phyloP scores from a whole-genome alignment of 768 basidiomycete species.

The Boletus bicolor region DNA sequence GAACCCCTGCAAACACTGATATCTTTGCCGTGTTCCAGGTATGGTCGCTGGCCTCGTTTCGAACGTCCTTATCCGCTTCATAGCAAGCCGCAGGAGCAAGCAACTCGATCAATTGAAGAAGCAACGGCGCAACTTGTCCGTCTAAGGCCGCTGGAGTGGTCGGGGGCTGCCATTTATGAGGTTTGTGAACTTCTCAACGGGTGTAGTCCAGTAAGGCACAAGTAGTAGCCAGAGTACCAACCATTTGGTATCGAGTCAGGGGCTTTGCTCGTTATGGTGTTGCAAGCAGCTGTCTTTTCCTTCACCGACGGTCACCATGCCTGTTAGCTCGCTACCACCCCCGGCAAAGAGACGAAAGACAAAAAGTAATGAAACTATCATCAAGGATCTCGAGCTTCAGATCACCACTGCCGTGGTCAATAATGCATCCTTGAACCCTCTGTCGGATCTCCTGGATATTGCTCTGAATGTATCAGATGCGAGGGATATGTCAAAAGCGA shows the following conservation, averaged over 20 bases:
- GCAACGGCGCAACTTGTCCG: not conserved
- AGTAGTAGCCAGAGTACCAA: not conserved
- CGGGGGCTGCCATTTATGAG: not conserved
- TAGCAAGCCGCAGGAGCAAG: not conserved
- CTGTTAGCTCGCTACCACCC: conserved; percentile 48
- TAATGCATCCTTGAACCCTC: conserved; percentile 67
- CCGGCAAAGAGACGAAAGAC: conserved; percentile 50
- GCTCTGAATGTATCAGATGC: conserved; percentile 47
- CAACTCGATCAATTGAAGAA: not conserved
- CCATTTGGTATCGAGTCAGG: not conserved
- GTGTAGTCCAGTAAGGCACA: not conserved
- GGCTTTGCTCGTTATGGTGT: conserved; percentile 4
- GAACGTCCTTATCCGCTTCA: not conserved
- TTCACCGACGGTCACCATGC: conserved; percentile 17
- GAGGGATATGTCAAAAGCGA: conserved; percentile 62
- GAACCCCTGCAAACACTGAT: not conserved
- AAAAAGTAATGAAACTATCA: conserved; percentile 19
- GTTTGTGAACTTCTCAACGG: not conserved
- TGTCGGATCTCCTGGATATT: conserved; percentile 71
- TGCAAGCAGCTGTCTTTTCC: not conserved
- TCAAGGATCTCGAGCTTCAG: conserved; percentile 52
- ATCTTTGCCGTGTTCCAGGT: not conserved
- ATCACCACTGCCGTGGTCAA: conserved; percentile 51
- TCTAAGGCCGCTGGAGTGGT: not conserved
- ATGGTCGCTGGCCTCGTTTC: not conserved